Evolutionary conservation across 352 stramenopile genomes (phyloP).

Genomic region (Peronospora farinosa): DNA sequence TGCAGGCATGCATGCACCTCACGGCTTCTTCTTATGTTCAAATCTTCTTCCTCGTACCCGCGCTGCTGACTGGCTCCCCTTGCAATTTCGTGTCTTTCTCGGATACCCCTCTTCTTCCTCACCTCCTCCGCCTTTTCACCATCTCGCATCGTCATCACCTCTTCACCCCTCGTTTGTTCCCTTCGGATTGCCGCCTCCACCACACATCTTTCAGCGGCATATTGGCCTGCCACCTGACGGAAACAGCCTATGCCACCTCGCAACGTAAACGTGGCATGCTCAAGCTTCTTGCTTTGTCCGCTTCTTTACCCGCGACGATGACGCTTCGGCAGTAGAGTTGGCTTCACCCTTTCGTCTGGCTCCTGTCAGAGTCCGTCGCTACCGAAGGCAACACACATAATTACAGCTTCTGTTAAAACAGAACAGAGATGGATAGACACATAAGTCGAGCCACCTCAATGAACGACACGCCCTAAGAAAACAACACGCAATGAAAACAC

Average conservation of each 20-base stretch:
- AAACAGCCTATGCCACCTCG: conserved; percentile 10
- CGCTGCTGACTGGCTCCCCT: conserved; percentile 15
- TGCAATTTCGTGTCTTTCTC: conserved; percentile 31
- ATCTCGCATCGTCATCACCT: conserved; percentile 7
- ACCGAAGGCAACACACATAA: conserved; percentile 80
- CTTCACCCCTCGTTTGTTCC: conserved; percentile 20
- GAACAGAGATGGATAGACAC: conserved; percentile 74
- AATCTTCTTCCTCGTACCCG: conserved; percentile 5
- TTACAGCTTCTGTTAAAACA: conserved; percentile 91
- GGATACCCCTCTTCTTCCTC: conserved; percentile 22
- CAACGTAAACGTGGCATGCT: conserved; percentile 14
- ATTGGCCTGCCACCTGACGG: conserved; percentile 13
- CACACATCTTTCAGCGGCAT: conserved; percentile 8
- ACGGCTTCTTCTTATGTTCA: conserved; percentile 1
- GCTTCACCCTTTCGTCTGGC: conserved; percentile 67
- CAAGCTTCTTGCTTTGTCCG: conserved; percentile 62
- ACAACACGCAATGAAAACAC: conserved; percentile 30
- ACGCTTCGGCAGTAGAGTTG: conserved; percentile 32
- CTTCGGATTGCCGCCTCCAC: conserved; percentile 16
- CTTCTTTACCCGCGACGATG: conserved; percentile 64
- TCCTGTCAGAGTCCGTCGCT: conserved; percentile 71
- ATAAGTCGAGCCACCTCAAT: conserved; percentile 82
- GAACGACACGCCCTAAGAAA: conserved; percentile 37
- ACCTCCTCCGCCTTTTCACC: conserved; percentile 16
- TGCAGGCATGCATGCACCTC: background rate